These are phyloP conservation scores for Rubus idaeus DNA, from an alignment of 306 rosid genomes.

Conservation along the genomic window DNA sequence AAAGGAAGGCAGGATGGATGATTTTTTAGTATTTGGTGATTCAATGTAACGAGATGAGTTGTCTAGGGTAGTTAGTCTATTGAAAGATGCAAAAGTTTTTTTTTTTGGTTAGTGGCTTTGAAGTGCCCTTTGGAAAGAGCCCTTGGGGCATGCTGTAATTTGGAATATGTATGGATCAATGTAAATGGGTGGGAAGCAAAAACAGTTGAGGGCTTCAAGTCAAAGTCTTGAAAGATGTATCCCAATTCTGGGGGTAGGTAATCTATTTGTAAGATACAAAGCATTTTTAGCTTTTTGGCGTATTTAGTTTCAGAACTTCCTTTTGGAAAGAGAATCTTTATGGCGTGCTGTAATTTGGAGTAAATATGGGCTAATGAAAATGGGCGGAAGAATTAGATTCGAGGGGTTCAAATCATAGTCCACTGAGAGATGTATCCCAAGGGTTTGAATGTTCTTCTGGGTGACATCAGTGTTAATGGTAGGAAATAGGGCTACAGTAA, in stretches of 20 bases:
- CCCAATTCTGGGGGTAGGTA: not conserved
- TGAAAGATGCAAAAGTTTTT: not conserved
- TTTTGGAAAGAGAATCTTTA: not conserved
- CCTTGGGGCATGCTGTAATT: not conserved
- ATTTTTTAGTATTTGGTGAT: not conserved
- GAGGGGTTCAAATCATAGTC: not conserved
- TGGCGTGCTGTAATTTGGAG: not conserved
- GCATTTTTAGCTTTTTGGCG: not conserved
- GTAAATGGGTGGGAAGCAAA: not conserved
- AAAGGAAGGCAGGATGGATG: not conserved
- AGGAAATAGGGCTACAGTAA: not conserved
- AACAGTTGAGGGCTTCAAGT: not conserved
- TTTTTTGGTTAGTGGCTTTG: not conserved
- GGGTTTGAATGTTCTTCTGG: not conserved
- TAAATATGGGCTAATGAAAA: not conserved
- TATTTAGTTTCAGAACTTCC: not conserved
- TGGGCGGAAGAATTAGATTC: not conserved
- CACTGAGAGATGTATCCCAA: not conserved
- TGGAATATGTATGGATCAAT: not conserved
- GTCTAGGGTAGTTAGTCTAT: not conserved
- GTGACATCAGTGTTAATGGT: not conserved
- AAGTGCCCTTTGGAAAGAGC: not conserved
- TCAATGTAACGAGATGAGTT: not conserved
- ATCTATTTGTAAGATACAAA: not conserved
- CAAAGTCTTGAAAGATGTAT: not conserved